These are phyloP conservation scores for Clathrospora elynae DNA, from an alignment of 2,329 filamentous ascomycete species.

Conservation along the genomic window DNA sequence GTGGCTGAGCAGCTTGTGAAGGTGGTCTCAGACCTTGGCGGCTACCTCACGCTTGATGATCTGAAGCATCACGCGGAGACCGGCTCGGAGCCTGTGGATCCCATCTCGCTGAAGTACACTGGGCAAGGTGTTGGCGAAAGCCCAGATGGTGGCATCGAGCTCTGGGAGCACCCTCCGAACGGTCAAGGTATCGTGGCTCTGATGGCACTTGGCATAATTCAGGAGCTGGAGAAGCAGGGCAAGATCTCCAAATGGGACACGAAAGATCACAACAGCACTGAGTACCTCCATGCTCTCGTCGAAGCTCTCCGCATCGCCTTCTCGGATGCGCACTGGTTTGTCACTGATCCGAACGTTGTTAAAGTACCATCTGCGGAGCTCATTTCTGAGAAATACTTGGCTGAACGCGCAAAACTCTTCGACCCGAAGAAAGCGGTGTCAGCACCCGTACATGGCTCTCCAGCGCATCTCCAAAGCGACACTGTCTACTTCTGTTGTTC, in stretches of 20 bases:
- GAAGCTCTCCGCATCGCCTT: constrained; percentile 89
- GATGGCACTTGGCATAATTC: constrained; percentile 90
- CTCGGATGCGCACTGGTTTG: constrained; percentile 86
- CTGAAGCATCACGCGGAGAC: constrained; percentile 73
- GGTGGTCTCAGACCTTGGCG: constrained; percentile 76
- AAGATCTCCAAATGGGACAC: constrained; percentile 73
- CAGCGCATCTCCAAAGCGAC: constrained; percentile 83
- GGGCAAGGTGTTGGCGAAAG: constrained; percentile 64
- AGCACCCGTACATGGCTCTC: constrained; percentile 68
- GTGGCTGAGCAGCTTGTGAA: constrained; percentile 82
- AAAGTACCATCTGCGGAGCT: constrained; percentile 73
- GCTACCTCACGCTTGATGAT: constrained; percentile 78
- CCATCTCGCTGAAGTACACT: constrained; percentile 80
- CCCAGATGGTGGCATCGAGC: constrained; percentile 66
- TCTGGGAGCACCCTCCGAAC: constrained; percentile 98
- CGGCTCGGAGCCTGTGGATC: constrained; percentile 79
- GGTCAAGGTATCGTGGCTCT: constrained; percentile 94
- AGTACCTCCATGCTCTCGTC: constrained; percentile 79
- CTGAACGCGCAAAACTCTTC: constrained; percentile 69
- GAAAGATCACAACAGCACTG: constrained; percentile 78
- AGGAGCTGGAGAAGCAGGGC: constrained; percentile 77
- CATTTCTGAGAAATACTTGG: constrained; percentile 74
- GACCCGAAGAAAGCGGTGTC: constrained; percentile 58
- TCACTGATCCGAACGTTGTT: constrained; percentile 77
- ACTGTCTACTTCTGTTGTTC: constrained; percentile 93